Base-by-base conservation (phyloP, 768 basidiomycete species). In the Rhodotorula toruloides region DNA sequence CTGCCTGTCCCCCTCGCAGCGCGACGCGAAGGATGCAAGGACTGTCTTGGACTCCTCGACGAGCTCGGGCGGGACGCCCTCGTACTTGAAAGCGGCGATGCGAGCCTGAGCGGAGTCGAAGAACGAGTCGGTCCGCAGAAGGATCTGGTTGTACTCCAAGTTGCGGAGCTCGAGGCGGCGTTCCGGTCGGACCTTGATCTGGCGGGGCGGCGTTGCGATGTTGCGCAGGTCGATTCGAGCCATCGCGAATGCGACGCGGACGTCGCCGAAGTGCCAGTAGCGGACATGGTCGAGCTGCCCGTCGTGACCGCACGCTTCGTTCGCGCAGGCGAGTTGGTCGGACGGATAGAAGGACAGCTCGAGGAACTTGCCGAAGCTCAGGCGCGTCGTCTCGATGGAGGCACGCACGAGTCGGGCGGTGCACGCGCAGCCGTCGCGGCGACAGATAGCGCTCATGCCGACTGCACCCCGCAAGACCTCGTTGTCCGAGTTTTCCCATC, bases 351-450 rank as follows among this genome's bases (percentile, higher is more conserved):
- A 97, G 75, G 91, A 89, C 34, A 94, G 84, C 76, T 99, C 94
- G 36, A 99, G 83, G 77, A 94, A 98, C 73, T 96, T 93, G 42
- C 88, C 90, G 76, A 97, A 94, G 9, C 93, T 97, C 76, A 94
- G 91, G 61, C 87, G 81, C 74, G 90, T 88, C 82, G 74, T 91
- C 76, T 94, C 91, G 72, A 90, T 87, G 3, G 90, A 90, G 44
- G 92, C 89, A 4, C 90, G 89, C 5, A 90, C 92, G 1, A 86
- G 87, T 81, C 87, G 37, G 83, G 86, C 76, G 85, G 90, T 32
- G 84, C 96, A 99, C 12, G 85, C 83, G 40, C 65, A 67, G 21
- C 65, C 59, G 0, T 44, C 49, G 14, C 19, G 37, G n/a, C 73
- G 67, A 65, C 80, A 81, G 54, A 76, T 77, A 74, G 87, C 91